Percentiles rank a stretch among this genome's conserved stretches.
Evolutionary conservation across 768 basidiomycete species (phyloP).

Genomic region (Dendrothele bispora): DNA sequence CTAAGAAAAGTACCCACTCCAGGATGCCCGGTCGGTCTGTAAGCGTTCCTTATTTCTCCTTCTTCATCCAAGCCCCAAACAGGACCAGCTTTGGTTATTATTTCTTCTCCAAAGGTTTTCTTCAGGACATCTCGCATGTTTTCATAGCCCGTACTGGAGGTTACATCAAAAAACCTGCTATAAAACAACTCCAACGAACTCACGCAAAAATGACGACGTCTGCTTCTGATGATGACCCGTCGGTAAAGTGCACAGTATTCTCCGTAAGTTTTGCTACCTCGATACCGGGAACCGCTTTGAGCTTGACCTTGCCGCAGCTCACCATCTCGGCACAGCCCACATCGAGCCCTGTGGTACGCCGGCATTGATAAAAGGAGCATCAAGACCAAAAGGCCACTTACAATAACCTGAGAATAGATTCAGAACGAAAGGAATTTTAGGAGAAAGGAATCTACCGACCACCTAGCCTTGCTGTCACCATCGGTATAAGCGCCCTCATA

Average conservation of each 20-base stretch:
- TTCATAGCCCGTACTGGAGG: conserved; percentile 27
- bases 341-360: conserved; percentile 32
- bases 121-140: conserved; percentile 20
- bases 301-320: conserved; percentile 52
- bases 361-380: no score
- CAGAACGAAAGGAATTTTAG: neutral
- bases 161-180: no score
- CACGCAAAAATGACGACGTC: conserved; percentile 48
- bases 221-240: conserved; percentile 35
- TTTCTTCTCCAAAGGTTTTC: conserved; percentile 24
- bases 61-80: conserved; percentile 31
- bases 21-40: conserved; percentile 30
- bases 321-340: conserved; percentile 52
- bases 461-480: neutral
- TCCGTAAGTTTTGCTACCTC: conserved; percentile 35
- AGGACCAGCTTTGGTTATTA: conserved; percentile 18
- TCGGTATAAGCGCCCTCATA: neutral
- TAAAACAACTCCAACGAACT: no score
- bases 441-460: neutral
- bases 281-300: conserved; percentile 58
- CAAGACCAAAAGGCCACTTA: no score
- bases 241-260: conserved; percentile 34
- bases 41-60: conserved; percentile 27
- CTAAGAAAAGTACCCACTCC: conserved; percentile 20
- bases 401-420: no score